Base-by-base conservation (phyloP, 441 rosid genomes). In the Adansonia madagascariensis region DNA sequence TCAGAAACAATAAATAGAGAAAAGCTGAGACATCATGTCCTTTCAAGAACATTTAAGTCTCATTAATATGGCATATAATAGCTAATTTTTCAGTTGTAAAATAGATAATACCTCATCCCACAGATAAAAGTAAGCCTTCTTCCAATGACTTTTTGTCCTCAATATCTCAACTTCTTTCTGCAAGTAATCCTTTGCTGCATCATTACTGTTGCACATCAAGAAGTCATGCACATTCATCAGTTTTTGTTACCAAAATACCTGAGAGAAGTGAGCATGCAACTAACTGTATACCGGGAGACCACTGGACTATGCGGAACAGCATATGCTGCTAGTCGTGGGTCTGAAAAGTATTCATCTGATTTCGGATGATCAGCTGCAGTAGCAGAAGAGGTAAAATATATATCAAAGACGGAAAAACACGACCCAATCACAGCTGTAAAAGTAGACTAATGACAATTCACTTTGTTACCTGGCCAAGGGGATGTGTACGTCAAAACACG, bases 401-500 rank as follows among this genome's bases (percentile, higher is more conserved):
- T n/a, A 53, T 71, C 27, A 53, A 82, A 22, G 77, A 72, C 56
- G 49, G n/a, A 73, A 46, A 63, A 83, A 56, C 52, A 44, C 50
- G 27, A 69, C 50, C 46, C 43, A 79, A 60, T 73, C 63, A 50
- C 14, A 63, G 3, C 53, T 44, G 18, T 56, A 60, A 72, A 41
- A 73, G 74, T n/a, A 50, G 20, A 47, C 64, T 68, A 17, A 69
- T 53, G 56, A 78, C 27, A 62, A 61, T 74, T 43, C 20, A 74
- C 62, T 70, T 65, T 53, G 52, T 62, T 88, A 95, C 98, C 97
- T 81, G 97, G 94, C 99, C 98, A 92, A 20, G 98, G 99, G 75
- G 90, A 90, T 71, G 97, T 92, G 86, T 94, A 95, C 56, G 97
- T 89, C 87, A 95, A 85, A 84, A 92, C 99, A 73, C 97, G 98